phyloP scores from a whole-genome alignment of 2,329 filamentous ascomycete species.

The Fusarium ramigenum region DNA sequence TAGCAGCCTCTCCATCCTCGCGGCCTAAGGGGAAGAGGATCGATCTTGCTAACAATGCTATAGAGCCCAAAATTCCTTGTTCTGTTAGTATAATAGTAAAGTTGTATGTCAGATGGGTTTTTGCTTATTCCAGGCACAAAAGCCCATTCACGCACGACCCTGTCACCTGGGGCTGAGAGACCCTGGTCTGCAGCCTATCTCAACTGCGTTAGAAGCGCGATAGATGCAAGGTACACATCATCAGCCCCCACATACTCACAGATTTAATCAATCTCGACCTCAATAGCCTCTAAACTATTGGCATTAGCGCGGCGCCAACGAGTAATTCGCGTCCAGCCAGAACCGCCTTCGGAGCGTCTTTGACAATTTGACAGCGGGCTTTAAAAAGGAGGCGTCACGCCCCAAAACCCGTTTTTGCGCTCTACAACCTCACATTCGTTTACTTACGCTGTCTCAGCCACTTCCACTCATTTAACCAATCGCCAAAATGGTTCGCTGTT shows the following conservation, averaged over 20 bases:
- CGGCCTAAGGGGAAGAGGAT: too few species aligned
- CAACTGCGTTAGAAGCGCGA: neutral
- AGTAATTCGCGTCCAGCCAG: neutral
- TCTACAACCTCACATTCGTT: neutral
- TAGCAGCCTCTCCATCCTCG: too few species aligned
- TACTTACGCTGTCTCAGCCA: neutral
- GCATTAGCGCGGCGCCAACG: neutral
- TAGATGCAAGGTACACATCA: neutral
- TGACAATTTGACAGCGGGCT: neutral
- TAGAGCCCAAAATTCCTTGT: too few species aligned
- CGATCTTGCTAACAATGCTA: too few species aligned
- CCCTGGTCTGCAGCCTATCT: neutral
- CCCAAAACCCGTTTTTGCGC: too few species aligned
- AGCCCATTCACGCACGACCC: too few species aligned
- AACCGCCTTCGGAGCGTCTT: neutral
- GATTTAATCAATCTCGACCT: neutral
- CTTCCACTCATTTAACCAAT: neutral
- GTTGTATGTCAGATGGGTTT: too few species aligned
- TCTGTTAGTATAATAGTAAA: too few species aligned
- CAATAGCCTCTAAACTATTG: neutral
- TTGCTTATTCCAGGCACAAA: too few species aligned
- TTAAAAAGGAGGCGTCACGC: neutral
- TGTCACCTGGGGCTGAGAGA: neutral
- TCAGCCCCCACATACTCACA: neutral
- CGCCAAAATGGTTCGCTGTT: neutral